These are phyloP conservation scores for Nakazawaea holstii DNA, from an alignment of 805 yeast genomes.

Conservation along the genomic window DNA sequence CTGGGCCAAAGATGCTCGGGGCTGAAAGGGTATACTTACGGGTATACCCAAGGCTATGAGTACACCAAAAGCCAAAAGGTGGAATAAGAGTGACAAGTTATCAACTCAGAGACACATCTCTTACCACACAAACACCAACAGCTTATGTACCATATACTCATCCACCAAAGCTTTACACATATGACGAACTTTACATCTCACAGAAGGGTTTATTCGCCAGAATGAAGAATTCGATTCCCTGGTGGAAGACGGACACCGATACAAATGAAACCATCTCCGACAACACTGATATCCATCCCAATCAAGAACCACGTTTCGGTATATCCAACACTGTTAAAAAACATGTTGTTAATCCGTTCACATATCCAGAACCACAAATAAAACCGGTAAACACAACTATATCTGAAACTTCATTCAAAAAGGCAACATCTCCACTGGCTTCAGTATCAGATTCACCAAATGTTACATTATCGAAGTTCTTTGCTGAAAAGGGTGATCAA, in stretches of 20 bases:
- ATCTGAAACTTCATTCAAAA: no score
- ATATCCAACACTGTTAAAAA: slow-evolving; percentile 1
- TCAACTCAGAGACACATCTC: no score
- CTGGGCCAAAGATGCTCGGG: no score
- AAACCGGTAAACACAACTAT: not conserved
- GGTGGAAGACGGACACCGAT: not conserved
- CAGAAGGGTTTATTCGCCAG: not conserved
- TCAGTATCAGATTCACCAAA: slow-evolving; percentile 4
- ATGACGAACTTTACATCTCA: not conserved
- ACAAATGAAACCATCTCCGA: not conserved
- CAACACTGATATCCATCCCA: not conserved
- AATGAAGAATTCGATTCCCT: not conserved
- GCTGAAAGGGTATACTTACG: no score
- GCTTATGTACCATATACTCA: no score
- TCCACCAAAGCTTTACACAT: no score
- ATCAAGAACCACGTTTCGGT: slow-evolving; percentile 2
- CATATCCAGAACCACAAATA: slow-evolving; percentile 1
- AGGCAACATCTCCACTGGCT: not conserved
- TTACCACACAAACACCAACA: no score
- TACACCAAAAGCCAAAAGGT: no score
- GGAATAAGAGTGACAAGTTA: no score
- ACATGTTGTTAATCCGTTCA: slow-evolving; percentile 5
- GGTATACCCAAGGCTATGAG: no score
- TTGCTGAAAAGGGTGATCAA: slow-evolving; percentile 58
- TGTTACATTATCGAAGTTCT: slow-evolving; percentile 8